These are phyloP conservation scores for Dendrocalamus sinicus DNA, from an alignment of 176 grass and related monocot genomes.

Conservation along the genomic window DNA sequence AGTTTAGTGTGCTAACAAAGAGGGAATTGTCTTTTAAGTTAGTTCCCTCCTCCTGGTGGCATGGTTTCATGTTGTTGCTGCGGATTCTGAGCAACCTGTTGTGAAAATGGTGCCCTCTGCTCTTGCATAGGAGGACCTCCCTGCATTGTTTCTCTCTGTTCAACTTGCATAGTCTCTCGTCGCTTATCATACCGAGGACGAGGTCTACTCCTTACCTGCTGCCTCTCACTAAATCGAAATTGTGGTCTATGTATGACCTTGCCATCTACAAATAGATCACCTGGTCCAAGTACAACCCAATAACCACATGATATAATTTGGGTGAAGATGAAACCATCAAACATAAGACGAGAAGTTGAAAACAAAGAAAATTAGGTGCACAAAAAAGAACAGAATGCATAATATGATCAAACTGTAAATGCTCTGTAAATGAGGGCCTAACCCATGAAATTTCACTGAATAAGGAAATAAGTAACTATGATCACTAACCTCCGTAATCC, in stretches of 20 bases:
- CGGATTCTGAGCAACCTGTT: conserved; percentile 39
- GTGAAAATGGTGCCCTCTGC: conserved; percentile 37
- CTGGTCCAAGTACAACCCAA: conserved; percentile 50
- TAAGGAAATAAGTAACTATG: neutral
- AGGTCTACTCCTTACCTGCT: conserved; percentile 71
- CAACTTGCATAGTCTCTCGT: conserved; percentile 71
- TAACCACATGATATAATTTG: neutral
- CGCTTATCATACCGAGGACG: conserved; percentile 64
- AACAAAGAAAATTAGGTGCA: neutral
- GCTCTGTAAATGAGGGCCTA: neutral
- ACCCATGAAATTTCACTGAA: conserved; percentile 11
- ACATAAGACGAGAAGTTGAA: neutral
- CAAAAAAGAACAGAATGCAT: neutral
- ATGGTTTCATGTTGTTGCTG: conserved; percentile 39
- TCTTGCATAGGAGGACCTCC: conserved; percentile 46
- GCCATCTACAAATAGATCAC: conserved; percentile 87
- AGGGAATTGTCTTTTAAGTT: conserved; percentile 6
- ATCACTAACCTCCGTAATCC: conserved; percentile 86
- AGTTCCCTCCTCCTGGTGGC: conserved; percentile 23
- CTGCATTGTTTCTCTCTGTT: conserved; percentile 67
- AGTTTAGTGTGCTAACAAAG: neutral
- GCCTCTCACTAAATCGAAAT: conserved; percentile 77
- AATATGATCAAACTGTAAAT: neutral
- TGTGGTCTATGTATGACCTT: conserved; percentile 76
- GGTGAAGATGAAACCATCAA: neutral